Evolutionary conservation across 2,329 filamentous ascomycete species (phyloP), one percentile per base, ranked within the genome.

Genomic region (Monilinia vaccinii-corymbosi): DNA sequence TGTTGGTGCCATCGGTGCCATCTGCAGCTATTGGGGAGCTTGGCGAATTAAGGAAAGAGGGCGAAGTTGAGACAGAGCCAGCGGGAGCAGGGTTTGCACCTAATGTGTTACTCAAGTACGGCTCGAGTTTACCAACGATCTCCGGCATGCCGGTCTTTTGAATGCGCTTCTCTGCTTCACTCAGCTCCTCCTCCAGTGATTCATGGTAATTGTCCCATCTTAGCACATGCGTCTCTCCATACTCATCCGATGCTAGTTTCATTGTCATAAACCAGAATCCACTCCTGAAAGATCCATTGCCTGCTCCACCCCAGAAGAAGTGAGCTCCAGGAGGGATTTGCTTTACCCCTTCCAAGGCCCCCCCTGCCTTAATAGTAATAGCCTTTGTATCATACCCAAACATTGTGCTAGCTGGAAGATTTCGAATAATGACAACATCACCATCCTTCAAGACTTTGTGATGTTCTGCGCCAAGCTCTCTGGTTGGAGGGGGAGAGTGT

Each of bases 151-250:
- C 74, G 51, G 76, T 72, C 52, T 72, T 73, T 60, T 79, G 77
- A 31, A 77, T 75, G 18, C 73, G 74, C 18, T 74, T 73, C 66
- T 82, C 79, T n/a, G 71, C 71, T 38, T 71, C 69, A 63, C 71
- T 71, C 5, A 75, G 71, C 31, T 80, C 75, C n/a, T 81, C 77
- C 36, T 73, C 73, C 2, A 86, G 72, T 3, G 78, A 73, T 66
- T 86, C 83, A 65, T 80, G 78, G 67, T 78, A 80, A 32, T 69
- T 73, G 67, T 85, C 78, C 83, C 81, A 84, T 65, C 79, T 76
- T 67, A 80, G 75, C 32, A 81, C 75, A 60, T 71, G 70, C 53
- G 75, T 70, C 21, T 69, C 67, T 2, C 72, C 71, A 34, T 60
- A 68, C 16, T 71, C 68, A 36, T 61, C 49, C 13, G 64, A 62